Percentiles rank a stretch among this genome's conserved stretches.
Evolutionary conservation across 2,329 filamentous ascomycete genomes (phyloP).

Genomic region (Epichloe typhina): DNA sequence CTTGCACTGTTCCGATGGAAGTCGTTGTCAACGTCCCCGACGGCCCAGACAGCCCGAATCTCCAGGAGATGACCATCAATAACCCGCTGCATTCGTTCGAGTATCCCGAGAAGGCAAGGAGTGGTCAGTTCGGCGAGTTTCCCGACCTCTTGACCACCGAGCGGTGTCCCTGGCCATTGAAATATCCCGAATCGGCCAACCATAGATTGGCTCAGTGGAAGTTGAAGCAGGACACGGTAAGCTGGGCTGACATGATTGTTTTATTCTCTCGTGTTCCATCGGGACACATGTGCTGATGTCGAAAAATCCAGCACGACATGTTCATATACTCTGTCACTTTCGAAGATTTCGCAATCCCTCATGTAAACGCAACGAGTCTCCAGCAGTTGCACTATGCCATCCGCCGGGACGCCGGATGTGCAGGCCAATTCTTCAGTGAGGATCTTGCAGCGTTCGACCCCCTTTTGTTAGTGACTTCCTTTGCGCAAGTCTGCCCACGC

Average conservation of each 20-base stretch:
- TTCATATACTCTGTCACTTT: constrained; percentile 25
- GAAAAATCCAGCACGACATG: constrained; percentile 23
- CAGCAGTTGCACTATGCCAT: constrained; percentile 31
- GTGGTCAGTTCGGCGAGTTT: constrained; percentile 23
- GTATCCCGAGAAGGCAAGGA: constrained; percentile 29
- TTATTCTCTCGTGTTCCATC: not conserved
- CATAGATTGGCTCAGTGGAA: constrained; percentile 16
- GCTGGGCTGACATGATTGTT: constrained; percentile 7
- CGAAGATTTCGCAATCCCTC: constrained; percentile 21
- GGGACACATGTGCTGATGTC: not conserved
- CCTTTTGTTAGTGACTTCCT: constrained; percentile 23
- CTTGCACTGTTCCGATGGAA: constrained; percentile 20
- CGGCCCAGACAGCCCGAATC: constrained; percentile 18
- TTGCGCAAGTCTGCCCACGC: not conserved
- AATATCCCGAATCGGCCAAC: constrained; percentile 28
- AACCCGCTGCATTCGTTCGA: constrained; percentile 41
- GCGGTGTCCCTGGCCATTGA: constrained; percentile 23
- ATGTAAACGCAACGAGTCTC: constrained; percentile 24
- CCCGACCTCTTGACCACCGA: constrained; percentile 19
- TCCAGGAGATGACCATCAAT: constrained; percentile 21
- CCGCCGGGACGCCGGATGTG: constrained; percentile 28
- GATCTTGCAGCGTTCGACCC: constrained; percentile 32
- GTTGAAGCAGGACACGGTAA: constrained; percentile 29
- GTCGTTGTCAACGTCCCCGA: constrained; percentile 29
- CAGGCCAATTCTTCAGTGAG: constrained; percentile 26